Evolutionary conservation across 345 rosid species (phyloP), one percentile per base, ranked within the genome.

Genomic region (Viola odorata): DNA sequence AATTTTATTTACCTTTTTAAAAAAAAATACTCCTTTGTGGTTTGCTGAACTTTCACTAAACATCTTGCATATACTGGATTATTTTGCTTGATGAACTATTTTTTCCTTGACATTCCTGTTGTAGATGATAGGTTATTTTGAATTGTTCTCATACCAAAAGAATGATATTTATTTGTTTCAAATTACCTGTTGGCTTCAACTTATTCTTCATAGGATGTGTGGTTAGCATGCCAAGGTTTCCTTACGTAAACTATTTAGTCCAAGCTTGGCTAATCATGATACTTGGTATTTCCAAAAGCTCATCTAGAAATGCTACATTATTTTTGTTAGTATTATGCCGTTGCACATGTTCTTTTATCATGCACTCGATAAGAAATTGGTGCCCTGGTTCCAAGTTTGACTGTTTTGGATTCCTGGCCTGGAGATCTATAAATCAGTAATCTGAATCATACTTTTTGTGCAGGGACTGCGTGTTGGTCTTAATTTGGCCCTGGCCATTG

Each of bases 381-480:
- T 47, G 38, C 41, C 17, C 8, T 37, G 47, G 55, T 10, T 16
- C 50, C 37, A 55, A 32, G 16, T 12, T 9, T 52, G 32, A 37
- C 40, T 52, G 16, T 45, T 58, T 41, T 57, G 7, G 32, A 52
- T 15, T 45, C 16, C 14, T 32, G 53, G 23, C n/a, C 59, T 45
- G 51, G 53, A 53, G 54, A 53, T n/a, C 52, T 32, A 10, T 9
- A 55, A 16, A 39, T n/a, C 49, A 49, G 16, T 15, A 32, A 54
- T 53, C 12, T 44, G 66, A 45, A 23, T 23, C 45, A 16, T 58
- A 36, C 17, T 62, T 57, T 37, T 69, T 64, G 52, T 72, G 66
- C 65, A 94, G 99, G 99, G 95, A 64, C 81, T 94, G 62, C 94
- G 86, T 40, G 99, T 90, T 63, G 99, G 99, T 71, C 73, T 90